These are phyloP conservation scores for Chimonanthus salicifolius DNA, from an alignment of 164 flowering plant genomes.

Conservation along the genomic window DNA sequence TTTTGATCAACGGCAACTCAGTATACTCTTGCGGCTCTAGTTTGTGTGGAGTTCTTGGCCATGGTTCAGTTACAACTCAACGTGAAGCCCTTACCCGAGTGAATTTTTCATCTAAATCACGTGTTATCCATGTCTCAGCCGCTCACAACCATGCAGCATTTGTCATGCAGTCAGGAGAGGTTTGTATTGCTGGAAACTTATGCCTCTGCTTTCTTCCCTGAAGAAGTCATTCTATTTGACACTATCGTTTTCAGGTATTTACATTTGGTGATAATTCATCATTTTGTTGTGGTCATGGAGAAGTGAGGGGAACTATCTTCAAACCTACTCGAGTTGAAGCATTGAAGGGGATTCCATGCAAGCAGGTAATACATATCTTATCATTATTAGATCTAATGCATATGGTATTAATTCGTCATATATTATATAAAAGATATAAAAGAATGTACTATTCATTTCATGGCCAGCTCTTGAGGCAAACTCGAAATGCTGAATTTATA, in stretches of 20 bases:
- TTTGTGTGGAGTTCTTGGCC: conserved; percentile 93
- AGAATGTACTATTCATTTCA: not conserved
- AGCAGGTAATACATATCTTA: conserved; percentile 51
- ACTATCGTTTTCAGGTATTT: conserved; percentile 52
- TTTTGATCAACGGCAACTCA: conserved; percentile 54
- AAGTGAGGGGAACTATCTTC: conserved; percentile 61
- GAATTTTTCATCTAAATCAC: conserved; percentile 46
- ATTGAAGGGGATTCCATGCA: conserved; percentile 68
- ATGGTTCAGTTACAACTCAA: conserved; percentile 74
- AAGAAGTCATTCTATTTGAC: not conserved
- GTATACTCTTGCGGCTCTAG: conserved; percentile 93
- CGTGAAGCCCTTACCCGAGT: conserved; percentile 65
- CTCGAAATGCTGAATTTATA: not conserved
- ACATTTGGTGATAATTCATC: conserved; percentile 95
- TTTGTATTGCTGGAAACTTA: conserved; percentile 23
- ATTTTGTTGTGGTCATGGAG: conserved; percentile 84
- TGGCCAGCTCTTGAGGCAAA: not conserved
- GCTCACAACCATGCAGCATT: conserved; percentile 93
- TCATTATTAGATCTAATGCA: not conserved
- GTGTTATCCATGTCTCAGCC: conserved; percentile 75
- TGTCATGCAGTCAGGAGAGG: conserved; percentile 89
- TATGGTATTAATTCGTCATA: not conserved
- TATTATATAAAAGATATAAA: too few species aligned
- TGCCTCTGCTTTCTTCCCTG: not conserved
- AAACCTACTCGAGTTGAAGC: conserved; percentile 82